These are phyloP conservation scores for Ensete ventricosum DNA, from an alignment of 176 grass and related monocot species.

Conservation along the genomic window DNA sequence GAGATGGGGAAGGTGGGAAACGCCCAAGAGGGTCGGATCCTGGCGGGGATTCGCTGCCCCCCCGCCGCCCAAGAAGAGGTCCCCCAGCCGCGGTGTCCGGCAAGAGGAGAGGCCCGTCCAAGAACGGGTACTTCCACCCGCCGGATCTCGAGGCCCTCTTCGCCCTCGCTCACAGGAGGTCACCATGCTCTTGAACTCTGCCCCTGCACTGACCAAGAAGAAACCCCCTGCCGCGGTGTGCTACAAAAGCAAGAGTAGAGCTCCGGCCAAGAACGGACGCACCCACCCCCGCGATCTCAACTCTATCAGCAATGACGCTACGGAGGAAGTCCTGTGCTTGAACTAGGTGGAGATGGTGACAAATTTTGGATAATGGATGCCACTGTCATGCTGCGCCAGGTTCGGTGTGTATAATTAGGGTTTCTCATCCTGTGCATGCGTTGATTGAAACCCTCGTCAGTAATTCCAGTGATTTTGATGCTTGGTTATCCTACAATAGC, in stretches of 20 bases:
- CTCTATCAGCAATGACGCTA: too few species aligned
- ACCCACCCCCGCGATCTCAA: too few species aligned
- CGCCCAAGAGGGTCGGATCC: slow-evolving; percentile 69
- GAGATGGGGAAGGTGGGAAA: slow-evolving; percentile 53
- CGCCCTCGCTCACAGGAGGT: slow-evolving; percentile 6
- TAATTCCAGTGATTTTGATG: not conserved
- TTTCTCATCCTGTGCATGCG: not conserved
- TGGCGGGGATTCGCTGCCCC: slow-evolving; percentile 54
- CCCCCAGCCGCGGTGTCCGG: not conserved
- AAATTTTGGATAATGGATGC: not conserved
- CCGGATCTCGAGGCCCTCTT: slow-evolving; percentile 19
- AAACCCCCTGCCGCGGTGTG: too few species aligned
- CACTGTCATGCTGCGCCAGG: not conserved
- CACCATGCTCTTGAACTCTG: too few species aligned
- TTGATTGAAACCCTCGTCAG: not conserved
- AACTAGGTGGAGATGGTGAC: not conserved
- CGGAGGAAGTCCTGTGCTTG: slow-evolving; percentile 12
- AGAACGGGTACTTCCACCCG: slow-evolving; percentile 25
- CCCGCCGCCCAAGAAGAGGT: slow-evolving; percentile 49
- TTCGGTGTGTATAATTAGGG: not conserved
- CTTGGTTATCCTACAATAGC: not conserved
- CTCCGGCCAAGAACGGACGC: too few species aligned
- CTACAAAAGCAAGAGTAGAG: too few species aligned
- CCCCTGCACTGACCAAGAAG: too few species aligned
- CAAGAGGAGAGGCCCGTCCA: slow-evolving; percentile 16